Conservation (phyloP, 805 yeast species). For the Cyberlindnera mrakii region DNA sequence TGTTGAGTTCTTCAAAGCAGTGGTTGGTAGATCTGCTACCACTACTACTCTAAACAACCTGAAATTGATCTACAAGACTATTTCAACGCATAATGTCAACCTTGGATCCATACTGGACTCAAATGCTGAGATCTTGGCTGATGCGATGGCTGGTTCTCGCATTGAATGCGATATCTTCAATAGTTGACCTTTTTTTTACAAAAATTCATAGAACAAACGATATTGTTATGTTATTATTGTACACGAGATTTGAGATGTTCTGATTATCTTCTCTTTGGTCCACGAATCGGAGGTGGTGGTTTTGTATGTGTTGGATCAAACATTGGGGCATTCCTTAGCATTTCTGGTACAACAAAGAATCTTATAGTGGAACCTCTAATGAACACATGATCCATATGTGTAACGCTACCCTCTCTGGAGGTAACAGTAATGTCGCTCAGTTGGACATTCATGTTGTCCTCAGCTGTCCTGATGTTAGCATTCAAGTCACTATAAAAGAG, state of each 20-base stretch:
- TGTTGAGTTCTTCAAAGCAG: conserved; percentile 41
- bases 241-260: background rate
- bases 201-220: background rate
- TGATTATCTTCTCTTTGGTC: conserved; percentile 37
- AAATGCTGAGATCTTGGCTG: conserved; percentile 13
- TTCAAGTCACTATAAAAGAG: background rate
- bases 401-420: conserved; percentile 64
- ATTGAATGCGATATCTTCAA: conserved; percentile 20
- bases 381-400: conserved; percentile 78
- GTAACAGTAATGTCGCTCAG: conserved; percentile 77
- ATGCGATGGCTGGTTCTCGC: conserved; percentile 14
- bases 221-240: background rate
- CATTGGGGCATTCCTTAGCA: conserved; percentile 84
- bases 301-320: conserved; percentile 54
- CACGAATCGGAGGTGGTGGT: conserved; percentile 69
- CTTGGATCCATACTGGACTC: conserved; percentile 2
- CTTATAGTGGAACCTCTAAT: conserved; percentile 88
- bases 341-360: conserved; percentile 82
- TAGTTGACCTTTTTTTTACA: background rate
- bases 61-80: conserved; percentile 18
- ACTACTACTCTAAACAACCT: conserved; percentile 12
- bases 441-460: conserved; percentile 93
- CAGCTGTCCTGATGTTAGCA: conserved; percentile 26
- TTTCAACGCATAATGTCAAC: conserved; percentile 9
- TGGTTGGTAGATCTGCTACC: conserved; percentile 18